Evolutionary conservation across 257 asterid species (phyloP), one percentile per base, ranked within the genome.

Genomic region (Catharanthus roseus): DNA sequence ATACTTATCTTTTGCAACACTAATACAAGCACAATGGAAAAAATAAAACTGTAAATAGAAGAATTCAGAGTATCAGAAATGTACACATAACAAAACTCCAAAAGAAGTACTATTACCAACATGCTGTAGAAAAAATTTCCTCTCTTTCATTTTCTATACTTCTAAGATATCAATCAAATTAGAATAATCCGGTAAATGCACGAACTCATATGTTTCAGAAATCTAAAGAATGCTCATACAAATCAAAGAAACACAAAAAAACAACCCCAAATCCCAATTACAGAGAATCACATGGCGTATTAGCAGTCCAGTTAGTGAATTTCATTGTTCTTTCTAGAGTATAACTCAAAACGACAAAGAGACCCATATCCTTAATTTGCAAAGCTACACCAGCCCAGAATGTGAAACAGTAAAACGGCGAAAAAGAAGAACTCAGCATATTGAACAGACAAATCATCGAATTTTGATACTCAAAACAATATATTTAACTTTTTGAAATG

Each of bases 391-490:
- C 56, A 45, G 38, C 55, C 54, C 41, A 44, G 18, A 57, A 33
- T 21, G 50, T 26, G 36, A 31, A 63, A 41, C 51, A 41, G 44
- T 3, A 6, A 24, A 50, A 55, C 55, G n/a, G 29, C 16, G 2
- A 62, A 23, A 69, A 64, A 69, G n/a, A n/a, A n/a, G n/a, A n/a
- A 51, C 19, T 41, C 28, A 6, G n/a, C 31, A 61, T n/a, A n/a
- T 41, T 72, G 12, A 23, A 9, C 41, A 34, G 51, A 64, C 57
- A 60, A 41, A 60, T 31, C 69, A n/a, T 9, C 36, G 64, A 72
- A 65, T 38, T 76, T 71, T 24, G 41, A 36, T 3, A 21, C 44
- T 38, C 39, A 16, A 50, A 50, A 5, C 11, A 61, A n/a, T 16
- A 42, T 21, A 26, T 44, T 29, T 15, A 47, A 47, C 23, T 23